Percentiles rank a stretch among this genome's conserved stretches.
These are phyloP conservation scores for Omphalotus olearius DNA, from an alignment of 1,284 basidiomycete species.

Conservation along the genomic window DNA sequence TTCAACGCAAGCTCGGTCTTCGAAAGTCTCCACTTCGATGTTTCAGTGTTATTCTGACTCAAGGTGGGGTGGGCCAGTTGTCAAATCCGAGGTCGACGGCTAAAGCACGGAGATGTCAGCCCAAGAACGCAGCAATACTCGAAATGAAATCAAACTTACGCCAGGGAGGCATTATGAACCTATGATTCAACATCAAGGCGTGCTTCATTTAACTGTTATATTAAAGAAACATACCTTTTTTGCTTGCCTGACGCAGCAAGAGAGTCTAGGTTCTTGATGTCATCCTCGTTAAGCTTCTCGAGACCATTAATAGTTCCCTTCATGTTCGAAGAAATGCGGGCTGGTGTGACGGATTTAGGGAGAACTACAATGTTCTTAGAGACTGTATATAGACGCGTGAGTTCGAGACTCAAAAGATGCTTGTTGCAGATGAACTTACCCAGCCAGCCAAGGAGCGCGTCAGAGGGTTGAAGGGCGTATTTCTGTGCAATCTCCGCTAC, in stretches of 20 bases:
- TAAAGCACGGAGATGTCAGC: constrained; percentile 20
- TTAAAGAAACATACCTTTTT: constrained; percentile 37
- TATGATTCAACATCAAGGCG: constrained; percentile 14
- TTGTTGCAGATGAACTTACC: constrained; percentile 33
- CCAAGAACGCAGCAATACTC: neutral
- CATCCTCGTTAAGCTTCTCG: constrained; percentile 50
- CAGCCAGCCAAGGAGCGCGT: constrained; percentile 67
- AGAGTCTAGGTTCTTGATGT: constrained; percentile 60
- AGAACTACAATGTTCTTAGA: constrained; percentile 63
- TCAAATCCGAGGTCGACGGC: constrained; percentile 68
- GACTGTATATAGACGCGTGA: constrained; percentile 32
- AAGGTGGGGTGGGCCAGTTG: constrained; percentile 42
- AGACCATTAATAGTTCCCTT: constrained; percentile 45
- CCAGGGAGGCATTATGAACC: constrained; percentile 65
- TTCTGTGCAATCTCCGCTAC: constrained; percentile 63
- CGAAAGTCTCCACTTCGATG: too few species aligned
- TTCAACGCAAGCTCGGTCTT: too few species aligned
- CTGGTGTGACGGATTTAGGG: constrained; percentile 74
- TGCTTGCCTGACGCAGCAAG: constrained; percentile 72
- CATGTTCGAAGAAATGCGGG: constrained; percentile 71
- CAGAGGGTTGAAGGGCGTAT: constrained; percentile 53
- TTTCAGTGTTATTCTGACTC: neutral
- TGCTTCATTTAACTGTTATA: neutral
- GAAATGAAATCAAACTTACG: constrained; percentile 35
- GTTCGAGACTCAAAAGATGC: constrained; percentile 18